Evolutionary conservation across 1,284 basidiomycete genomes (phyloP).

Genomic region (Cryptococcus hybrid): DNA sequence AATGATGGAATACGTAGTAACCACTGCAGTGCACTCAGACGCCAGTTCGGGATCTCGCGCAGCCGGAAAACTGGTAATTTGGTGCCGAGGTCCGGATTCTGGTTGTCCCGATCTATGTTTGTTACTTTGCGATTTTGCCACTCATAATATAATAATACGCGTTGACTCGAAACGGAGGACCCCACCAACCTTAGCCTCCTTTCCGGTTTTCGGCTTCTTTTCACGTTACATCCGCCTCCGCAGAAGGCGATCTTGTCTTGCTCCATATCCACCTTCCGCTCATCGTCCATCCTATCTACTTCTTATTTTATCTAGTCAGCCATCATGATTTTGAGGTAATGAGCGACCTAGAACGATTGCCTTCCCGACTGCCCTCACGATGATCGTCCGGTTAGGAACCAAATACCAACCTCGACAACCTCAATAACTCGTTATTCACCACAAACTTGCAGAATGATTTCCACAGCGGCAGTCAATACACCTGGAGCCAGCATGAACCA

Average conservation of each 20-base stretch:
- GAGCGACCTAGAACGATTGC: background rate
- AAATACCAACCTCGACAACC: background rate
- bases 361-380: background rate
- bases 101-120: too few relatives aligned
- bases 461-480: background rate
- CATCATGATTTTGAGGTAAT: background rate
- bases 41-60: too few relatives aligned
- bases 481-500: too few relatives aligned
- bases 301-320: background rate
- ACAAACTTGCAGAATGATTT: background rate
- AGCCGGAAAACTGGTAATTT: too few relatives aligned
- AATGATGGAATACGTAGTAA: too few relatives aligned
- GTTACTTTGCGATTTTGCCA: too few relatives aligned
- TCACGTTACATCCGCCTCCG: conserved; percentile 52
- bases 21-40: too few relatives aligned
- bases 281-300: conserved; percentile 9
- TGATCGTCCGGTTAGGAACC: conserved; percentile 2
- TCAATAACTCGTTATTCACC: background rate
- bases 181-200: too few relatives aligned
- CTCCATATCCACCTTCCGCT: conserved; percentile 44
- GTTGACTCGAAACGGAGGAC: too few relatives aligned
- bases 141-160: too few relatives aligned
- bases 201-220: conserved; percentile 30
- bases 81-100: too few relatives aligned
- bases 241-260: conserved; percentile 30